Evolutionary conservation across 805 yeast species (phyloP), one percentile per base, ranked within the genome.

Genomic region (Zygosaccharomyces bisporus): DNA sequence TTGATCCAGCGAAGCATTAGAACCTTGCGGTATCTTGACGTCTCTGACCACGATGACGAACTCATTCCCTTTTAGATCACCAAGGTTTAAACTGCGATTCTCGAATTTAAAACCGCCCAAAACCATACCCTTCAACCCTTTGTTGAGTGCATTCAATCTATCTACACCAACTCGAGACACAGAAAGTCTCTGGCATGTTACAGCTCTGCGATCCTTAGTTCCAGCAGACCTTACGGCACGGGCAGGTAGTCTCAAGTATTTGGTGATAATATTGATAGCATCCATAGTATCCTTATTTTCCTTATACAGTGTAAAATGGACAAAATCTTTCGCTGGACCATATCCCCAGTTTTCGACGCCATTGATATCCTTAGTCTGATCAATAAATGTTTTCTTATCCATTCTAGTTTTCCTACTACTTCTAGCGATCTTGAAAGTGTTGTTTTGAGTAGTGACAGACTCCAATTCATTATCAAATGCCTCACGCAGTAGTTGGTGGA

Each of bases 201-300:
- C 90, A 39, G 95, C 99, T 62, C 99, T 79, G 55, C 98, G 77
- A 64, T 93, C 99, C 58, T 93, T 93, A 2, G 99, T 95, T 17
- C 99, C 99, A 0, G 97, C 95, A 63, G 81, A 88, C 41, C 86
- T 74, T 27, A 93, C 73, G 32, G 71, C 61, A 51, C 81, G 83
- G 4, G 83, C 71, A n/a, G 90, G 91, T 16, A 85, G 68, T 50
- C 88, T 77, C 51, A 93, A 70, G 49, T 86, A 76, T 59, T 83
- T 83, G 39, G 90, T 71, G 39, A 93, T 68, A 20, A 84, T 66
- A 14, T 80, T 75, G 1, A 93, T 93, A 10, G 87, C 93, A 67
- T 93, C 97, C 96, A 93, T 87, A 1, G 99, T 90, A 55, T 93
- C 99, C 61, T 90, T 86, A 68, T 93, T 93, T 61, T 93, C 97